A percentile compares a stretch with the other conserved stretches of the same genome.
Evolutionary conservation across 192 early-diverging fungal species (phyloP).

Genomic region (Oehlia diaphana): DNA sequence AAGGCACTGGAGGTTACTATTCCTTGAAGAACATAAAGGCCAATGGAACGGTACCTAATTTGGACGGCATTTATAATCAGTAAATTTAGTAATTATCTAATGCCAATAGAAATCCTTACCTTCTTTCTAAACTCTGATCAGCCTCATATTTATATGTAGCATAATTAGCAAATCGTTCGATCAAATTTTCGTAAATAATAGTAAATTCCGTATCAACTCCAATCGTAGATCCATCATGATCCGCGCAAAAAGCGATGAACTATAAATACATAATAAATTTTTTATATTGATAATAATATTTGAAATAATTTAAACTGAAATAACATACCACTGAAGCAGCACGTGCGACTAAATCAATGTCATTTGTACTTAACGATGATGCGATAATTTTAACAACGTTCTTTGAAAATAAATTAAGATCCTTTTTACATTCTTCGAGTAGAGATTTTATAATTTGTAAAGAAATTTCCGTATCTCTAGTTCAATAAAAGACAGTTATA

Average conservation of each 20-base stretch:
- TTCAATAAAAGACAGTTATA: too few species aligned
- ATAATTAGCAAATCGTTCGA: slow-evolving; percentile 54
- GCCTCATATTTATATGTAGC: slow-evolving; percentile 33
- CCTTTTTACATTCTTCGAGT: slow-evolving; percentile 65
- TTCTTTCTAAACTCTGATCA: slow-evolving; percentile 24
- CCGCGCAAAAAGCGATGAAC: slow-evolving; percentile 69
- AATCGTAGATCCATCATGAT: slow-evolving; percentile 70
- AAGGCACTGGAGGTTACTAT: slow-evolving; percentile 63
- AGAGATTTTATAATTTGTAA: slow-evolving; percentile 76
- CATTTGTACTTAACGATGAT: slow-evolving; percentile 52
- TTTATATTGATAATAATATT: neutral
- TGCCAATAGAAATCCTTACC: slow-evolving; percentile 27
- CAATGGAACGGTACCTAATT: slow-evolving; percentile 49
- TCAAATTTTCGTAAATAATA: slow-evolving; percentile 55
- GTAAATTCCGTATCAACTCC: slow-evolving; percentile 68
- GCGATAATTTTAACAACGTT: slow-evolving; percentile 74
- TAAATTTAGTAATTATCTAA: neutral
- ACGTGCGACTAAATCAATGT: slow-evolving; percentile 59
- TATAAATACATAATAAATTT: slow-evolving; percentile 23
- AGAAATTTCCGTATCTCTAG: slow-evolving; percentile 64
- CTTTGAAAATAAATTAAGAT: slow-evolving; percentile 83
- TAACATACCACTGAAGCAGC: slow-evolving; percentile 60
- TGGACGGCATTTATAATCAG: neutral
- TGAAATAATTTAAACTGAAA: neutral
- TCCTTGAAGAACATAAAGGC: slow-evolving; percentile 64